A percentile compares a stretch with the other conserved stretches of the same genome.
phyloP scores from a whole-genome alignment of 2,329 filamentous ascomycete genomes.

The Fusarium tanahbumbuense region DNA sequence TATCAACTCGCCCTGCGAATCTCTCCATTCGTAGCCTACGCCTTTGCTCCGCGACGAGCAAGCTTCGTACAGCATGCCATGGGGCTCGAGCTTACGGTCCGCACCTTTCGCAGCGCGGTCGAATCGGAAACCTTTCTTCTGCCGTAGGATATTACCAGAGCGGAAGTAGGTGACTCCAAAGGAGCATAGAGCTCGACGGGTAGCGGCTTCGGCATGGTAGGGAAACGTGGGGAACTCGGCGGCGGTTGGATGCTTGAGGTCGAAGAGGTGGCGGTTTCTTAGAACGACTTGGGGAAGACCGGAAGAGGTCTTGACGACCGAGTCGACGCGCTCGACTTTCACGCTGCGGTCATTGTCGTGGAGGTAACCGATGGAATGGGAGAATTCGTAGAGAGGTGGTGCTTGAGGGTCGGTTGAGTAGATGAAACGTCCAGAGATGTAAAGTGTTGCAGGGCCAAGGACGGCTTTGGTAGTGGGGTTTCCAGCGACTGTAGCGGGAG shows the following conservation, averaged over 20 bases:
- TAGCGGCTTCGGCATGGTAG: constrained; percentile 50
- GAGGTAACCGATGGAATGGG: constrained; percentile 50
- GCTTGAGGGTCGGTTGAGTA: constrained; percentile 46
- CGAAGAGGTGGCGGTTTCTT: constrained; percentile 50
- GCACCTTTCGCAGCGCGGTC: constrained; percentile 45
- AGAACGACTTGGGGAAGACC: constrained; percentile 44
- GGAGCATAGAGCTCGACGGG: constrained; percentile 46
- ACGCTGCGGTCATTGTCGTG: constrained; percentile 49
- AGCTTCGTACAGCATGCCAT: constrained; percentile 47
- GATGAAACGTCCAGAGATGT: constrained; percentile 51
- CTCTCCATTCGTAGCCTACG: constrained; percentile 51
- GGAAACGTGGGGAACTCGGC: constrained; percentile 47
- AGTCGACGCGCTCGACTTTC: constrained; percentile 49
- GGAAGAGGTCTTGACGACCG: constrained; percentile 38
- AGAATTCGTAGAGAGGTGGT: constrained; percentile 53
- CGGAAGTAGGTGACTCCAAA: constrained; percentile 48
- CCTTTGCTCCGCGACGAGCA: constrained; percentile 39
- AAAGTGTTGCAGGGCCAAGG: constrained; percentile 49
- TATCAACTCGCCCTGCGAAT: constrained; percentile 43
- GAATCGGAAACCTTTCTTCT: constrained; percentile 45
- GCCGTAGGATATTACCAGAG: constrained; percentile 36
- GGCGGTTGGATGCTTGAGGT: constrained; percentile 50
- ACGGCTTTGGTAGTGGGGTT: constrained; percentile 19
- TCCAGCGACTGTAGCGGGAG: constrained; percentile 7
- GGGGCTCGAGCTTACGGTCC: constrained; percentile 40